Evolutionary conservation across 306 rosid species (phyloP), one percentile per base, ranked within the genome.

Genomic region (Vicia faba): DNA sequence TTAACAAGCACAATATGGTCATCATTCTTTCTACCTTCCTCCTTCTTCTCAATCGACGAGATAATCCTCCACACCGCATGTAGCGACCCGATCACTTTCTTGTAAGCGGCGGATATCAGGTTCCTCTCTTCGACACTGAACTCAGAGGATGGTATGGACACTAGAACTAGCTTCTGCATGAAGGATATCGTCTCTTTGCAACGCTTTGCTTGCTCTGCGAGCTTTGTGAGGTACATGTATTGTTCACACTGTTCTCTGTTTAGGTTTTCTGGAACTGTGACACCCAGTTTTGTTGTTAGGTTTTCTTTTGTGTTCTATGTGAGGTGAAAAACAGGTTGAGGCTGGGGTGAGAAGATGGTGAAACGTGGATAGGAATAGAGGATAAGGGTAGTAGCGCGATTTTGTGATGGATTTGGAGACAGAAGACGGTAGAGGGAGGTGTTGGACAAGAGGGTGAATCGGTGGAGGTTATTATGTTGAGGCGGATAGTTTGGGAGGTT

Each of bases 181-280:
- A 88, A 88, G 39, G 84, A 84, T 2, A 84, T 91, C 91, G 86
- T 88, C 79, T 88, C 96, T 35, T 88, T 91, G 44, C 86, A 88
- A 4, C 95, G 67, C 67, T 88, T 89, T 3, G 95, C 95, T 58
- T 88, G 95, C 75, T 88, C 91, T 4, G 95, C 82, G 0, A 88
- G 84, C 76, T 86, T 88, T 0, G 91, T 87, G 0, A 86, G 80
- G 80, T 86, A 88, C 14, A 88, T 86, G 67, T 84, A 82, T n/a
- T n/a, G n/a, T n/a, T n/a, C n/a, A n/a, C n/a, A n/a, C 53, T 88
- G 88, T 2, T 86, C 89, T 33, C 91, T 80, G 74, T 10, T 76
- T 54, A 86, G 88, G 82, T 84, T 86, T 28, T 85, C 91, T 11
- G 89, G 84, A 45, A 87, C 40, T 7, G 56, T 35, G 8, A 79